phyloP scores from a whole-genome alignment of 2,329 filamentous ascomycete species.

The Pseudogymnoascus sp. region DNA sequence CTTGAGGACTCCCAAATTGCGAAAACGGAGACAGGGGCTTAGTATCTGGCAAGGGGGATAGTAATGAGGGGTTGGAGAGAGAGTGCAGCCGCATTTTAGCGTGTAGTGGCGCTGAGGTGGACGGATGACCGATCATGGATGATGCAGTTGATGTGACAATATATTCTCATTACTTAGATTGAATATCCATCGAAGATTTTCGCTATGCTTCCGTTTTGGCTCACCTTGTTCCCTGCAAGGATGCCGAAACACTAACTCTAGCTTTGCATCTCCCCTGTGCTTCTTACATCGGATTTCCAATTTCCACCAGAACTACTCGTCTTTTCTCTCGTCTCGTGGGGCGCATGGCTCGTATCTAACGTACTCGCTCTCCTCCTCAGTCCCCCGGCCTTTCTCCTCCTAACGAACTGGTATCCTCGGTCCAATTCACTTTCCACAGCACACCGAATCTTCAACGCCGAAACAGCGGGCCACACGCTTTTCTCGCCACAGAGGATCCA shows the following conservation, averaged over 20 bases:
- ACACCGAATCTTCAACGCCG: conserved; percentile 73
- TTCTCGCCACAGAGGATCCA: conserved; percentile 82
- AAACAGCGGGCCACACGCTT: conserved; percentile 85
- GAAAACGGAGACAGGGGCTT: background rate
- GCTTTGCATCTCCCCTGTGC: conserved; percentile 1
- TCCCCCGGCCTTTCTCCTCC: conserved; percentile 42
- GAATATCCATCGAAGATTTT: conserved; percentile 1
- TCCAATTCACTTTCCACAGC: conserved; percentile 85
- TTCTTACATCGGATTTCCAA: conserved; percentile 12
- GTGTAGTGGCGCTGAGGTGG: background rate
- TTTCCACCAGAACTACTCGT: conserved; percentile 25
- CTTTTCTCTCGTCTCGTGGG: conserved; percentile 22
- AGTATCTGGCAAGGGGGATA: background rate
- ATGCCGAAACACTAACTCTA: conserved; percentile 1
- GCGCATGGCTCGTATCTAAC: conserved; percentile 24
- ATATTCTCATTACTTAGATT: background rate
- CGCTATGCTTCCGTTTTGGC: conserved; percentile 3
- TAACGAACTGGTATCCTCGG: conserved; percentile 72
- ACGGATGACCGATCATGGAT: background rate
- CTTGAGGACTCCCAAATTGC: background rate
- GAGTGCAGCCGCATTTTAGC: background rate
- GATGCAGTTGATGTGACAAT: conserved; percentile 3
- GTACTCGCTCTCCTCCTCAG: conserved; percentile 28
- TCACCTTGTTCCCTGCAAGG: background rate
- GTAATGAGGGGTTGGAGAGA: background rate